Evolutionary conservation across 2,329 filamentous ascomycete genomes (phyloP).

Genomic region (Neofusicoccum parvum): DNA sequence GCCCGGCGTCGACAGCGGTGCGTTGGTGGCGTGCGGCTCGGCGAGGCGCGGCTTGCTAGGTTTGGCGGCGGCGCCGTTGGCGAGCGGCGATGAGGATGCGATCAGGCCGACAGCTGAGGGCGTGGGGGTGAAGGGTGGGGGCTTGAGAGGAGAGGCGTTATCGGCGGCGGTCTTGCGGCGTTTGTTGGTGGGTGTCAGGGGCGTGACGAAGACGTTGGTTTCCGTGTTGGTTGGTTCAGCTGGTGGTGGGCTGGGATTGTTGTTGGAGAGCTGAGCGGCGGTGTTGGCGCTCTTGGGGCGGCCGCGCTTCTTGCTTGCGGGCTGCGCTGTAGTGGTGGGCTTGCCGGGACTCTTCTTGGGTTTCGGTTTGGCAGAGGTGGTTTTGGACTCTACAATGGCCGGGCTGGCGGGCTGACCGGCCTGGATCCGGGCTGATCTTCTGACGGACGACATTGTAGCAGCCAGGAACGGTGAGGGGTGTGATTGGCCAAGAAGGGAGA

Average conservation of each 20-base stretch:
- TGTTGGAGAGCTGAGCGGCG: background rate
- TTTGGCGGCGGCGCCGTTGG: constrained; percentile 13
- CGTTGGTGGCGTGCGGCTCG: constrained; percentile 67
- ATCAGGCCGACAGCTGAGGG: constrained; percentile 53
- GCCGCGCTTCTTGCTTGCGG: constrained; percentile 9
- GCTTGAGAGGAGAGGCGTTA: constrained; percentile 36
- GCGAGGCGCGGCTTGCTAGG: constrained; percentile 55
- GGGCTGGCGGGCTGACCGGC: background rate
- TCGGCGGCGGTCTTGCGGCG: background rate
- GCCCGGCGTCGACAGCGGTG: constrained; percentile 70
- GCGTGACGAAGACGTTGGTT: constrained; percentile 3
- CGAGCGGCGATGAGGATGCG: constrained; percentile 34
- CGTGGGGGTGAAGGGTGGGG: constrained; percentile 31
- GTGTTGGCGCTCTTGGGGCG: constrained; percentile 1
- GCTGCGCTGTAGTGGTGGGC: background rate
- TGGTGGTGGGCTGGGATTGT: background rate
- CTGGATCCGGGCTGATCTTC: constrained; percentile 16
- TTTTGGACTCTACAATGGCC: background rate
- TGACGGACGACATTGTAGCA: constrained; percentile 4
- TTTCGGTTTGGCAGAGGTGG: background rate
- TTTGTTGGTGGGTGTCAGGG: background rate
- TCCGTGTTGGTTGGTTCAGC: constrained; percentile 26
- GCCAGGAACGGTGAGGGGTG: background rate
- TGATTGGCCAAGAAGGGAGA: background rate
- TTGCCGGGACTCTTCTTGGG: background rate